Conservation (phyloP, 495 filamentous ascomycete species). For the Aspergillus ellipticus region DNA sequence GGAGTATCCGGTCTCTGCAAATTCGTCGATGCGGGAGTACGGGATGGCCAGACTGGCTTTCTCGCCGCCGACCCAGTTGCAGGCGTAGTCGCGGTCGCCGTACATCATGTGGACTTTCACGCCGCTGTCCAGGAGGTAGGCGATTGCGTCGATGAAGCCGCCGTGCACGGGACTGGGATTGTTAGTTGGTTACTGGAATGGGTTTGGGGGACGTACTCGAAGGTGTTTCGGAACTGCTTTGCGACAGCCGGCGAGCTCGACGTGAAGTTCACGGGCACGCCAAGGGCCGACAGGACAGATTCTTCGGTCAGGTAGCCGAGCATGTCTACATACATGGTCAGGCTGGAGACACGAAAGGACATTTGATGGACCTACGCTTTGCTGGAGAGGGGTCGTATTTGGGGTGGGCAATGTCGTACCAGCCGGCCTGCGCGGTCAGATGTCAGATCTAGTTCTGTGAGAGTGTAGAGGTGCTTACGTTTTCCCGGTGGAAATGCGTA, state of each 20-base stretch:
- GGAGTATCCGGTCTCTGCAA: slow-evolving; percentile 34
- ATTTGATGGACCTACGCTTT: slow-evolving; percentile 24
- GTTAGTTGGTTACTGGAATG: not conserved
- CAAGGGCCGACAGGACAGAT: slow-evolving; percentile 52
- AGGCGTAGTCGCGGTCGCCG: slow-evolving; percentile 50
- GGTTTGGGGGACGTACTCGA: slow-evolving; percentile 21
- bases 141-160: slow-evolving; percentile 41
- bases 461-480: not conserved
- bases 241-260: slow-evolving; percentile 36
- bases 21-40: slow-evolving; percentile 26
- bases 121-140: slow-evolving; percentile 38
- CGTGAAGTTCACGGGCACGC: slow-evolving; percentile 57
- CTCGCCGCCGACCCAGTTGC: slow-evolving; percentile 35
- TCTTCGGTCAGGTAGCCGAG: slow-evolving; percentile 55
- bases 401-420: slow-evolving; percentile 52
- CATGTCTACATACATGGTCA: slow-evolving; percentile 28
- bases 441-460: not conserved
- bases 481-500: not conserved
- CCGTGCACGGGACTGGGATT: not conserved
- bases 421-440: slow-evolving; percentile 32
- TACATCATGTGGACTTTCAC: slow-evolving; percentile 61
- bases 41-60: slow-evolving; percentile 24
- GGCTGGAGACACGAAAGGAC: too few species aligned
- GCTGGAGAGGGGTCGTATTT: slow-evolving; percentile 55
- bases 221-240: slow-evolving; percentile 41